Base-by-base conservation (phyloP, 2,329 filamentous ascomycete species). In the Neophaeococcomyces mojaviensis region DNA sequence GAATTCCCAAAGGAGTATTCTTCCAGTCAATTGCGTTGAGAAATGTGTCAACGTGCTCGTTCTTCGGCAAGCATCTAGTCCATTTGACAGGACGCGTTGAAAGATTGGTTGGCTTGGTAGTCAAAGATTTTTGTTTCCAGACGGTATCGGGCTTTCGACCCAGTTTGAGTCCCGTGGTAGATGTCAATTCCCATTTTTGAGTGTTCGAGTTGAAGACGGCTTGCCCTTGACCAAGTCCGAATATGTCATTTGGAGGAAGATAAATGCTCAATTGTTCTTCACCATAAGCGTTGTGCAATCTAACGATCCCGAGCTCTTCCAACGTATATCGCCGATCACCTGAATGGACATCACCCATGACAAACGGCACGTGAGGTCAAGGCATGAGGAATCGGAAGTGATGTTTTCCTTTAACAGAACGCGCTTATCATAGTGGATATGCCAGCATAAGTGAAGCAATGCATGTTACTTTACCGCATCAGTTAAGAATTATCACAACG, bases 11-110 rank as follows among this genome's bases (percentile, higher is more conserved):
- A 2, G 68, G 64, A 1, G 72, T 75, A 10, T 57, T 57, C 3
- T 61, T 60, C 74, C 74, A 77, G 53, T 76, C 65, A 13, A 73
- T 57, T 18, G 56, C 65, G 20, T 70, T 64, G 39, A 72, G 51
- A 40, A 67, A 64, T 8, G 46, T 46, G 16, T 49, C 36, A 16
- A 61, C 39, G 38, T 65, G 60, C 6, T 62, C 59, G 3, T 61
- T 58, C 18, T 40, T 26, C 8, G 50, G 59, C 53, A 42, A 48
- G 46, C 22, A 22, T 12, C 50, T 24, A 5, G 38, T 49, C 53
- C 51, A 55, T 32, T 37, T 39, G 28, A 39, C 19, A 12, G 44
- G 24, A 42, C 20, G 40, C 20, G 31, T 32, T 15, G 12, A 10
- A 13, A 16, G n/a, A 24, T 26, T 24, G 5, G 41, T 10, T 18